A percentile compares a stretch with the other conserved stretches of the same genome.
phyloP scores from a whole-genome alignment of 2,329 filamentous ascomycete species.

The Beauveria sp. region DNA sequence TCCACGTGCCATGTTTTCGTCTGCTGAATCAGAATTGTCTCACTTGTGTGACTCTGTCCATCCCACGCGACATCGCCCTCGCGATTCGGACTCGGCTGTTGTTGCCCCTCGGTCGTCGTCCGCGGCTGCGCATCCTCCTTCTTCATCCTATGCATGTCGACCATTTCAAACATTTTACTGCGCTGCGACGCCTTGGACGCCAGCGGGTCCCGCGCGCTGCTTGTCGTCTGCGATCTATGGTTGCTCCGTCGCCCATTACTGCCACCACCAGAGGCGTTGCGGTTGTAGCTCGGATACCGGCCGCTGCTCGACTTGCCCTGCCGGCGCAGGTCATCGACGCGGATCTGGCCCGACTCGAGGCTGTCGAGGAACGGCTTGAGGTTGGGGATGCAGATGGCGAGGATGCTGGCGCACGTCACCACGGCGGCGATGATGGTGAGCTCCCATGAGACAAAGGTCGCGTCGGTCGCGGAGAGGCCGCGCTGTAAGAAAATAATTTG shows the following conservation, averaged over 20 bases:
- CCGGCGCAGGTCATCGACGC: conserved; percentile 10
- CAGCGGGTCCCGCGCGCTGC: neutral
- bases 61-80: conserved; percentile 8
- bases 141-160: conserved; percentile 5
- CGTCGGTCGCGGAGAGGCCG: neutral
- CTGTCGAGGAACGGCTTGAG: conserved; percentile 13
- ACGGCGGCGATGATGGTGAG: conserved; percentile 2
- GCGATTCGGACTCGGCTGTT: neutral
- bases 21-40: conserved; percentile 12
- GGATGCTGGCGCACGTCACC: conserved; percentile 12
- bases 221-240: neutral
- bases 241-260: neutral
- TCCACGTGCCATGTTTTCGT: conserved; percentile 12
- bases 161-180: conserved; percentile 11
- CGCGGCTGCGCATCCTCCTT: neutral
- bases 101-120: neutral
- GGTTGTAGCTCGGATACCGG: conserved; percentile 11
- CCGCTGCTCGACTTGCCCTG: conserved; percentile 12
- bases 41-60: conserved; percentile 9
- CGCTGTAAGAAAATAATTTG: neutral
- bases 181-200: conserved; percentile 9
- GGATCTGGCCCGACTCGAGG: conserved; percentile 11
- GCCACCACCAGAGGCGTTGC: conserved; percentile 14
- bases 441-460: conserved; percentile 9
- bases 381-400: conserved; percentile 13